Percentiles rank a stretch among this genome's conserved stretches.
Evolutionary conservation across 2,329 filamentous ascomycete species (phyloP).

Genomic region (Setomelanomma holmii): DNA sequence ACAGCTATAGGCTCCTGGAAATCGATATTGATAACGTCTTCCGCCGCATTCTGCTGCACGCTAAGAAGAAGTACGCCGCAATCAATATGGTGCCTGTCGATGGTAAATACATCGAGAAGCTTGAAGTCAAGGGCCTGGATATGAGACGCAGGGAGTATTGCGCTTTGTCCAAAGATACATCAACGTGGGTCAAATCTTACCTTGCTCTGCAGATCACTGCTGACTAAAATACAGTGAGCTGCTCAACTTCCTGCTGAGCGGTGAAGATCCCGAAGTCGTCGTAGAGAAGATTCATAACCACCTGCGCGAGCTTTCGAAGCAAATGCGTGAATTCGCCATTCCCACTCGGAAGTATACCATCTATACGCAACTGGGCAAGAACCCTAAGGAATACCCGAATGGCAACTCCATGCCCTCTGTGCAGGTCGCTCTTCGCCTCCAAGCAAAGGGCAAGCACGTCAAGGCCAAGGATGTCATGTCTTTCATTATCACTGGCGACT

Average conservation of each 20-base stretch:
- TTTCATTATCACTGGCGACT: constrained; percentile 84
- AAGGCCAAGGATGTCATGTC: constrained; percentile 96
- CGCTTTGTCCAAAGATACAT: constrained; percentile 92
- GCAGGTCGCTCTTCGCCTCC: constrained; percentile 88
- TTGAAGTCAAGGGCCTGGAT: constrained; percentile 97
- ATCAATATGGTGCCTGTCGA: constrained; percentile 91
- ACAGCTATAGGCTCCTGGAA: constrained; percentile 88
- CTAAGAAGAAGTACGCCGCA: constrained; percentile 99
- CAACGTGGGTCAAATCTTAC: constrained; percentile 59
- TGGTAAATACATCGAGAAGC: constrained; percentile 89
- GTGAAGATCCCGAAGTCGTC: constrained; percentile 87
- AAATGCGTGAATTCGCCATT: constrained; percentile 83
- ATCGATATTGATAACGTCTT: constrained; percentile 99
- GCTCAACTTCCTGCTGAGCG: constrained; percentile 92
- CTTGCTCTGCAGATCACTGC: background rate
- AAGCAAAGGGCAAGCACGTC: constrained; percentile 84
- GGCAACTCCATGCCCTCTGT: constrained; percentile 95
- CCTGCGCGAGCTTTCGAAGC: constrained; percentile 78
- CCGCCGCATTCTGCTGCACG: constrained; percentile 88
- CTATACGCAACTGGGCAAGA: constrained; percentile 95
- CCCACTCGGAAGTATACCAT: constrained; percentile 92
- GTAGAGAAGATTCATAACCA: constrained; percentile 93
- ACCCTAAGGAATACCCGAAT: constrained; percentile 92
- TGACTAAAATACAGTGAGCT: constrained; percentile 63
- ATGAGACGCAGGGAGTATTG: constrained; percentile 99